Evolutionary conservation across 805 yeast genomes (phyloP), one percentile per base, ranked within the genome.

Genomic region (Zygosaccharomyces rouxii): DNA sequence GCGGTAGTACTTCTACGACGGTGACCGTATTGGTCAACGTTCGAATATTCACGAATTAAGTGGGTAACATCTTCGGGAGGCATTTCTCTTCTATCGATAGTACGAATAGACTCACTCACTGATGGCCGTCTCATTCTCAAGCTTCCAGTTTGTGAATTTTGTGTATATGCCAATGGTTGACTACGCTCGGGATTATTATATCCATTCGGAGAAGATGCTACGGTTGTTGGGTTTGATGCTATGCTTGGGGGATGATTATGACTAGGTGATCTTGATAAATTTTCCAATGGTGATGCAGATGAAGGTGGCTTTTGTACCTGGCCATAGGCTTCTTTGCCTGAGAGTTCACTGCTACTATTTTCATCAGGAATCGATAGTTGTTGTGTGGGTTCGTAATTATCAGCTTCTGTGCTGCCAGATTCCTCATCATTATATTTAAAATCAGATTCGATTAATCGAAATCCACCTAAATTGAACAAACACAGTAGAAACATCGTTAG

Each of bases 381-480:
- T 23, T 31, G 28, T 5, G 46, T 42, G n/a, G 46, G 39, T 28
- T 42, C 46, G 30, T 42, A 26, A 7, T 42, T 26, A 23, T 48
- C 55, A 25, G 43, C 46, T 16, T 46, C 49, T 6, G 35, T 42
- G 5, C 49, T 30, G 11, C 54, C 55, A 26, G 47, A 56, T 41
- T 63, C 67, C 40, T 60, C 59, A 25, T 63, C 65, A 21, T 53
- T 35, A 35, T 58, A 58, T 14, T 55, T 64, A 60, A 88, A 85
- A 64, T 89, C 97, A 67, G 76, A 71, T 48, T 80, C 86, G 21
- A 89, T 74, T 47, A 89, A 68, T 54, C 80, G 73, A 58, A 81
- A 84, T 1, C 87, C 81, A 7, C 97, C 97, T 33, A 84, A 63
- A 57, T 86, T 84, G 69, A 89, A 89, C 14, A 87, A 78, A 60